These are phyloP conservation scores for Stagonosporopsis rhizophila DNA, from an alignment of 2,329 filamentous ascomycete species.

Conservation along the genomic window DNA sequence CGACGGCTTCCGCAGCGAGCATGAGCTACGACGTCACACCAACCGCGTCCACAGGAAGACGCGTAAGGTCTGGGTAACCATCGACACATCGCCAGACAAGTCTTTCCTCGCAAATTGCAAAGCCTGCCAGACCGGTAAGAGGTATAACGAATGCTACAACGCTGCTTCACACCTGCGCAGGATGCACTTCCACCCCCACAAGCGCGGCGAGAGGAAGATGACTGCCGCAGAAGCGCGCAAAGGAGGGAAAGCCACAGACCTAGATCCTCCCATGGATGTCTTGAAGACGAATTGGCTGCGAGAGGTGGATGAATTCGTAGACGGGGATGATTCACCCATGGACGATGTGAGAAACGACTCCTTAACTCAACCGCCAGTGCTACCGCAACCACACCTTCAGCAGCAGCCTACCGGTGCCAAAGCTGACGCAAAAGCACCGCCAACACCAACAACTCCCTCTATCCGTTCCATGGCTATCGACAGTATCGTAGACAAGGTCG, in stretches of 20 bases:
- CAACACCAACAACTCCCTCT: slow-evolving; percentile 47
- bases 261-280: slow-evolving; percentile 66
- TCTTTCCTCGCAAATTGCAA: slow-evolving; percentile 81
- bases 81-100: slow-evolving; percentile 66
- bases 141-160: slow-evolving; percentile 92
- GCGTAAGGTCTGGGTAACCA: slow-evolving; percentile 69
- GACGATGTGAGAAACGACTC: slow-evolving; percentile 32
- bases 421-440: slow-evolving; percentile 42
- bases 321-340: slow-evolving; percentile 34
- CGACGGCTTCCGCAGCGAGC: slow-evolving; percentile 83
- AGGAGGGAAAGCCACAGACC: slow-evolving; percentile 63
- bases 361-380: slow-evolving; percentile 27
- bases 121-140: slow-evolving; percentile 76
- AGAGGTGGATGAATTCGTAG: slow-evolving; percentile 59
- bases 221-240: slow-evolving; percentile 65
- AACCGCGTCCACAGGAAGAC: slow-evolving; percentile 70
- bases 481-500: slow-evolving; percentile 49
- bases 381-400: slow-evolving; percentile 20
- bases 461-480: slow-evolving; percentile 50
- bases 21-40: slow-evolving; percentile 67
- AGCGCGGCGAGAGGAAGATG: slow-evolving; percentile 60
- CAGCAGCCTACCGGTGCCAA: slow-evolving; percentile 19
- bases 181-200: slow-evolving; percentile 81
- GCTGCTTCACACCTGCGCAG: slow-evolving; percentile 87
- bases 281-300: slow-evolving; percentile 66